Evolutionary conservation across 306 rosid genomes (phyloP).

Genomic region (Pyrus communis): DNA sequence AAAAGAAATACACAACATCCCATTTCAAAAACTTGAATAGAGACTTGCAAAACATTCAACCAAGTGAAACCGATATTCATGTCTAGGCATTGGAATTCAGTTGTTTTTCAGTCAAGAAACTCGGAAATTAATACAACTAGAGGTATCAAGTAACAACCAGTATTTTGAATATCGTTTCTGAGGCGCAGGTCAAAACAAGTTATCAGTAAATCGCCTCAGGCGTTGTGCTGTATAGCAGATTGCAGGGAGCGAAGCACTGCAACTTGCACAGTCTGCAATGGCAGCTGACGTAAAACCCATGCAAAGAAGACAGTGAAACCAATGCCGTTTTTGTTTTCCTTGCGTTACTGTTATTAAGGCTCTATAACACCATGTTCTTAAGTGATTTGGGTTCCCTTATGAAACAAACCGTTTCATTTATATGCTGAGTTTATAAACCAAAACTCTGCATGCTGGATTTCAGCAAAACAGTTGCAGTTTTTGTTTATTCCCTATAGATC

Average conservation of each 20-base stretch:
- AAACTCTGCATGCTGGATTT: not conserved
- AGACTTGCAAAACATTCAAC: not conserved
- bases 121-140: not conserved
- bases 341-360: not conserved
- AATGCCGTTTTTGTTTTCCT: not conserved
- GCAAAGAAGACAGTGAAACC: not conserved
- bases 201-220: not conserved
- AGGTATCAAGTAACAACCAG: not conserved
- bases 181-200: not conserved
- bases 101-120: slow-evolving; percentile 3
- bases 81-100: not conserved
- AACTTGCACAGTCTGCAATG: not conserved
- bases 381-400: not conserved
- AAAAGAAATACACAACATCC: not conserved
- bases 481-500: not conserved
- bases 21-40: not conserved
- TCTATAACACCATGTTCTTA: not conserved
- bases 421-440: not conserved
- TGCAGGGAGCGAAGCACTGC: not conserved
- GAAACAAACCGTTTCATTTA: not conserved
- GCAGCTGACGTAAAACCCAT: not conserved
- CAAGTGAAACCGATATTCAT: not conserved
- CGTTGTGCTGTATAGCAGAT: not conserved
- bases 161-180: not conserved
- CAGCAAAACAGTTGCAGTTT: not conserved